These are phyloP conservation scores for Phytopythium mirpurense DNA, from an alignment of 352 stramenopile species.

Conservation along the genomic window DNA sequence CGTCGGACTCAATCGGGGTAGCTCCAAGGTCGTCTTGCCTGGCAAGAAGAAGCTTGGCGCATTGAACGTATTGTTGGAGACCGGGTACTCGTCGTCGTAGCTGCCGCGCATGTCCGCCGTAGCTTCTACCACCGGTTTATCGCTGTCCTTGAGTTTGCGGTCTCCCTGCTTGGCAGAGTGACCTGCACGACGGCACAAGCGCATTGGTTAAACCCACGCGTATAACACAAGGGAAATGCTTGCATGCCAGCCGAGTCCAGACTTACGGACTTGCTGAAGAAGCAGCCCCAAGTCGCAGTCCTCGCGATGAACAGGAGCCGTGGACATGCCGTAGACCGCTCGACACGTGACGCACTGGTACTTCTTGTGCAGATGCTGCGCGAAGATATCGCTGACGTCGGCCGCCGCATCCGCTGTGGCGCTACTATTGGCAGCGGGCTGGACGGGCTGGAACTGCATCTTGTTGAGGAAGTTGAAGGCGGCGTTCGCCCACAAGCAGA, in stretches of 20 bases:
- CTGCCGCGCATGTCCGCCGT: not conserved
- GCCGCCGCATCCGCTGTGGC: slow-evolving; percentile 3
- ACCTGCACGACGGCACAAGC: slow-evolving; percentile 5
- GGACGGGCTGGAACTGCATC: slow-evolving; percentile 50
- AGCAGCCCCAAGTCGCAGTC: slow-evolving; percentile 63
- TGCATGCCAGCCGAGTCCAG: not conserved
- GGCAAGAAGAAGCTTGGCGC: slow-evolving; percentile 2
- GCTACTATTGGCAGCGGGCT: slow-evolving; percentile 4
- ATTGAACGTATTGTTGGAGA: not conserved
- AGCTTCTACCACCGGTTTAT: not conserved
- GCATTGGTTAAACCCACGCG: not conserved
- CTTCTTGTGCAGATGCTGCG: slow-evolving; percentile 18
- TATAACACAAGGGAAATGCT: too few relatives aligned
- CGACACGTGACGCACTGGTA: slow-evolving; percentile 51
- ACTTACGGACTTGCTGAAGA: slow-evolving; percentile 44
- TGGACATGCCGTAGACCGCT: slow-evolving; percentile 28
- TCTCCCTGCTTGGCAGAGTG: slow-evolving; percentile 8
- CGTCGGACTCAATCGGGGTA: not conserved
- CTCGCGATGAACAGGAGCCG: slow-evolving; percentile 27
- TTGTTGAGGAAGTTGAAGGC: slow-evolving; percentile 68
- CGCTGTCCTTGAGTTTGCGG: not conserved
- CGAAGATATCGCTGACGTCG: slow-evolving; percentile 32
- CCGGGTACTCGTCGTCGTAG: not conserved
- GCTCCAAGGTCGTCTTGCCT: not conserved
- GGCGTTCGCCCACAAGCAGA: slow-evolving; percentile 71